These are phyloP conservation scores for Peronospora destructor DNA, from an alignment of 352 stramenopile genomes.

Conservation along the genomic window DNA sequence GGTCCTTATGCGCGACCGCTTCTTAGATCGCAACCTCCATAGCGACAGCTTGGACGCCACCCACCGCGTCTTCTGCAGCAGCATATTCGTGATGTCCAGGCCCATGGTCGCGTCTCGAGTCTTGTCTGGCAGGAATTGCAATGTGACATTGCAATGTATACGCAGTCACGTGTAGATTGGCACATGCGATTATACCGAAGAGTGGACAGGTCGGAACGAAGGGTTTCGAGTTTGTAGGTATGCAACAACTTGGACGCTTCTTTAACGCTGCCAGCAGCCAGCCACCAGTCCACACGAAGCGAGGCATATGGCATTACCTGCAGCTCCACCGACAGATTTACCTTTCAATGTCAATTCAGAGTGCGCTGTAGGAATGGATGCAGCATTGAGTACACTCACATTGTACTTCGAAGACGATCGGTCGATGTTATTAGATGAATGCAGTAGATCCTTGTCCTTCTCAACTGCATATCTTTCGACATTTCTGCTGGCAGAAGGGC, in stretches of 20 bases:
- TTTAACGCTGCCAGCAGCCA: slow-evolving; percentile 11
- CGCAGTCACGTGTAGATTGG: slow-evolving; percentile 1
- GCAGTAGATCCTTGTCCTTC: no score
- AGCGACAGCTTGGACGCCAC: slow-evolving; percentile 27
- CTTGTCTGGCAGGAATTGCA: slow-evolving; percentile 13
- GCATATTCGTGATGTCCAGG: slow-evolving; percentile 16
- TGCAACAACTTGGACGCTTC: slow-evolving; percentile 7
- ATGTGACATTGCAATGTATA: slow-evolving; percentile 11
- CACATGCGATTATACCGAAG: slow-evolving; percentile 8
- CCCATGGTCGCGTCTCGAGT: slow-evolving; percentile 8
- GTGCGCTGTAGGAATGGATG: slow-evolving; percentile 2
- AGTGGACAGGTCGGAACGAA: slow-evolving; percentile 7
- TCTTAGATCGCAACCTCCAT: slow-evolving; percentile 14
- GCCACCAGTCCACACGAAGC: slow-evolving; percentile 18
- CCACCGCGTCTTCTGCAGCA: slow-evolving; percentile 29
- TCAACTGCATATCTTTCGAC: no score
- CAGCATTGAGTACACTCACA: neutral
- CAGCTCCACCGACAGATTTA: neutral
- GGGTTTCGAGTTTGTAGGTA: slow-evolving; percentile 7
- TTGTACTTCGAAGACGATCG: slow-evolving; percentile 1
- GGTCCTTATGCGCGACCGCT: slow-evolving; percentile 18
- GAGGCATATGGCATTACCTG: slow-evolving; percentile 20
- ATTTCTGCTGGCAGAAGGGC: no score
- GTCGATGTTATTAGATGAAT: neutral
- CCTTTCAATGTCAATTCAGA: slow-evolving; percentile 14